A percentile compares a stretch with the other conserved stretches of the same genome.
These are phyloP conservation scores for Vigna trinervia DNA, from an alignment of 306 rosid species.

Conservation along the genomic window DNA sequence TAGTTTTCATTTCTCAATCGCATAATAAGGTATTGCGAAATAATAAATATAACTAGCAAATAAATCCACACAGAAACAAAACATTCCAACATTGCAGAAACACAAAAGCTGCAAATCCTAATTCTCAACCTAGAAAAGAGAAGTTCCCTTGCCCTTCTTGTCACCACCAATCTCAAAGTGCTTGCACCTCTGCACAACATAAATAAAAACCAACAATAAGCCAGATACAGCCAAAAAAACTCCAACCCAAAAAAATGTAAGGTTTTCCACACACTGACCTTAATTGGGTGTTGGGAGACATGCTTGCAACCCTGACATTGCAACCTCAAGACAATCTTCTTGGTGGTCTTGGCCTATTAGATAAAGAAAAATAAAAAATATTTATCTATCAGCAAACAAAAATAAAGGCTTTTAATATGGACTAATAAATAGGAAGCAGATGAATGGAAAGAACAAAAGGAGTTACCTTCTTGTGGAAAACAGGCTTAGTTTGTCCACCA, in stretches of 20 bases:
- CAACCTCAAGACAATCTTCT: slow-evolving; percentile 64
- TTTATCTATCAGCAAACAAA: neutral
- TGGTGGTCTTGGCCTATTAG: slow-evolving; percentile 62
- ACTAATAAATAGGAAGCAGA: neutral
- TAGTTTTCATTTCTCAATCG: slow-evolving; percentile 23
- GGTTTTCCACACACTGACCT: slow-evolving; percentile 40
- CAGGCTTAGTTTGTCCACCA: slow-evolving; percentile 69
- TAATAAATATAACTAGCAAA: slow-evolving; percentile 38
- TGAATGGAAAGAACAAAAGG: neutral
- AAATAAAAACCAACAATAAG: slow-evolving; percentile 10
- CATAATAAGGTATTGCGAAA: slow-evolving; percentile 11
- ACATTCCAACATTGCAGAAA: slow-evolving; percentile 24
- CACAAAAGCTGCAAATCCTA: slow-evolving; percentile 31
- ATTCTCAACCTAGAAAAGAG: slow-evolving; percentile 50
- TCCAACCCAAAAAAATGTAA: neutral
- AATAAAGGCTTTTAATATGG: neutral
- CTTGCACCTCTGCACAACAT: slow-evolving; percentile 64
- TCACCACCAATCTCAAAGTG: slow-evolving; percentile 71
- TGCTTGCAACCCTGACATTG: slow-evolving; percentile 68
- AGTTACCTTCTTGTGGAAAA: slow-evolving; percentile 63
- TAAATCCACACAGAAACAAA: slow-evolving; percentile 44
- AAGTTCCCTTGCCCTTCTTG: slow-evolving; percentile 70
- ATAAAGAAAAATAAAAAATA: neutral
- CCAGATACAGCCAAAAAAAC: neutral
- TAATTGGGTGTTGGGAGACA: slow-evolving; percentile 61